phyloP scores from a whole-genome alignment of 257 asterid genomes.

The Forsythia viridissima region DNA sequence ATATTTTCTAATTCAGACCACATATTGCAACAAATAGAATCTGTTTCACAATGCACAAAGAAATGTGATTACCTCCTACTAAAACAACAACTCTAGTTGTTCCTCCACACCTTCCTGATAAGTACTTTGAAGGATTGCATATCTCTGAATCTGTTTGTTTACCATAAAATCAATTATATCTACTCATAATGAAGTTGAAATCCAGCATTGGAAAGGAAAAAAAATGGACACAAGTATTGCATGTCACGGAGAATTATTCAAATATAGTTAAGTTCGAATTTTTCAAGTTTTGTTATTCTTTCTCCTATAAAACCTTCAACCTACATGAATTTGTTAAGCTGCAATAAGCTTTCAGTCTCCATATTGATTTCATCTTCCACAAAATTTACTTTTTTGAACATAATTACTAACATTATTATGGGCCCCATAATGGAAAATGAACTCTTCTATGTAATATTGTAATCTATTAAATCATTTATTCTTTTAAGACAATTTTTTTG shows the following conservation, averaged over 20 bases:
- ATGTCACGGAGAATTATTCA: background rate
- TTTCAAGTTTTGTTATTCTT: too few relatives aligned
- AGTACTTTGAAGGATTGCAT: conserved; percentile 71
- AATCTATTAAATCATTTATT: too few relatives aligned
- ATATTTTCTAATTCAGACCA: background rate
- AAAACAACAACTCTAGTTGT: conserved; percentile 58
- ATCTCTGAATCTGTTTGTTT: conserved; percentile 40
- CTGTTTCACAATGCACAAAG: background rate
- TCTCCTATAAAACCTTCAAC: too few relatives aligned
- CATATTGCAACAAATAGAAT: background rate
- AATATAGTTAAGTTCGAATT: background rate
- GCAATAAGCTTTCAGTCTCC: too few relatives aligned
- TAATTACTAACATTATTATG: too few relatives aligned
- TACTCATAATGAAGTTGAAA: background rate
- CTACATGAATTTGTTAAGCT: too few relatives aligned
- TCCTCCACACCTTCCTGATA: conserved; percentile 86
- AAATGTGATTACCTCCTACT: background rate
- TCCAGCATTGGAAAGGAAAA: background rate
- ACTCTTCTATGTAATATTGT: too few relatives aligned
- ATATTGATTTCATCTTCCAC: too few relatives aligned
- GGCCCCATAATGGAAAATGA: too few relatives aligned
- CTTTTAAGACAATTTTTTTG: too few relatives aligned
- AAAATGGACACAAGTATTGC: background rate
- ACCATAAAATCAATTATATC: background rate
- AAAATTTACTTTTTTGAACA: too few relatives aligned